These are phyloP conservation scores for Cyathus striatus DNA, from an alignment of 768 basidiomycete genomes.

Conservation along the genomic window DNA sequence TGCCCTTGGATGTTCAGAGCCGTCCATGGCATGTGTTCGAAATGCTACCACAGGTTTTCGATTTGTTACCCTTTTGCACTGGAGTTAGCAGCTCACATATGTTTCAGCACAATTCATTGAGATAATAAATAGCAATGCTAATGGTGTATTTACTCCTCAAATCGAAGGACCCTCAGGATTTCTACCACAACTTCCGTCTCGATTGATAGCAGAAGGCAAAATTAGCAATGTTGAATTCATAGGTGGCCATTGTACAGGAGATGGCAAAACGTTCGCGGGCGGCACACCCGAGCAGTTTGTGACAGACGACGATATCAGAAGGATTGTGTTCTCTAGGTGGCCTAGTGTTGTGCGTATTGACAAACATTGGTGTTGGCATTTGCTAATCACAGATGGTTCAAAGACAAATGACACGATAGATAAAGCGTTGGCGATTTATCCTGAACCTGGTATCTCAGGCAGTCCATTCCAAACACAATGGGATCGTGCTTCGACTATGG, in stretches of 20 bases:
- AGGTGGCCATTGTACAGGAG: constrained; percentile 38
- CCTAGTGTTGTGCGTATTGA: constrained; percentile 29
- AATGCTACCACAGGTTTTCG: constrained; percentile 25
- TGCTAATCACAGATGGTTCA: not conserved
- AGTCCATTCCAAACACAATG: constrained; percentile 33
- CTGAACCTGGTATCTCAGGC: constrained; percentile 22
- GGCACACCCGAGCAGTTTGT: constrained; percentile 29
- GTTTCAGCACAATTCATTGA: constrained; percentile 27
- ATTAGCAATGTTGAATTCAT: constrained; percentile 27
- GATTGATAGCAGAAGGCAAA: constrained; percentile 24
- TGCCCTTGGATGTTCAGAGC: constrained; percentile 21
- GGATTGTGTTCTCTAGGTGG: constrained; percentile 27
- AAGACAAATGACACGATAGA: constrained; percentile 32
- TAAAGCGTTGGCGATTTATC: constrained; percentile 30
- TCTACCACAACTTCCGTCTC: constrained; percentile 29
- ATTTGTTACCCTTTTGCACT: not conserved
- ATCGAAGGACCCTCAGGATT: constrained; percentile 22
- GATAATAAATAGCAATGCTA: constrained; percentile 30
- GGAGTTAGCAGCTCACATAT: not conserved
- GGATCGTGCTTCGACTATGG: constrained; percentile 35
- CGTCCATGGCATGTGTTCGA: constrained; percentile 28
- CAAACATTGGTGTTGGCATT: not conserved
- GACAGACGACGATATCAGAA: constrained; percentile 33
- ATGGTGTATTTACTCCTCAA: constrained; percentile 22
- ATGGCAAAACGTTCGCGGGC: constrained; percentile 35